phyloP scores from a whole-genome alignment of 2,329 filamentous ascomycete genomes.

The Colletotrichum salicis region DNA sequence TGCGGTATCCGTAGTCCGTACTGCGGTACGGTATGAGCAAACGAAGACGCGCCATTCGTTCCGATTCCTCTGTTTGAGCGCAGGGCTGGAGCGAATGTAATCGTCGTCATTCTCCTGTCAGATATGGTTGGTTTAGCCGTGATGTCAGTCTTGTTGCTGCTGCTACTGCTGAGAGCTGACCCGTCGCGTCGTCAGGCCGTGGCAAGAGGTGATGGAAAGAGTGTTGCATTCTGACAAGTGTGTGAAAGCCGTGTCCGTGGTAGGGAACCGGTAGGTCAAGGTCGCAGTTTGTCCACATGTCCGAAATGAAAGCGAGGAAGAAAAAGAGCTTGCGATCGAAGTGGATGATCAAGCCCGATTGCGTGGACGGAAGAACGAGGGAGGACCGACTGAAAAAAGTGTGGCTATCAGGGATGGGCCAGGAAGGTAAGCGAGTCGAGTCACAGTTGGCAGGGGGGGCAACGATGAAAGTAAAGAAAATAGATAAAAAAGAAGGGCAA shows the following conservation, averaged over 20 bases:
- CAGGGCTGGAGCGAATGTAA: background rate
- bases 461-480: background rate
- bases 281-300: background rate
- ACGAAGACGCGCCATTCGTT: constrained; percentile 14
- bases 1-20: no score
- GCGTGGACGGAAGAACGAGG: constrained; percentile 10
- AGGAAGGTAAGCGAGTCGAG: constrained; percentile 14
- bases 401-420: constrained; percentile 24
- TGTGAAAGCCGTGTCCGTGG: background rate
- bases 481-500: background rate
- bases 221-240: constrained; percentile 3
- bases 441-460: background rate
- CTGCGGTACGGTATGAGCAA: background rate
- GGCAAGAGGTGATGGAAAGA: background rate
- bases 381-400: constrained; percentile 1
- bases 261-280: background rate
- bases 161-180: background rate
- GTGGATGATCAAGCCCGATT: constrained; percentile 22
- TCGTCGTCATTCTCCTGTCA: constrained; percentile 12
- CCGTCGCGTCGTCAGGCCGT: constrained; percentile 10
- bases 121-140: constrained; percentile 16
- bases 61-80: constrained; percentile 6
- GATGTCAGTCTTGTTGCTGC: background rate
- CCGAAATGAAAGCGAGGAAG: background rate
- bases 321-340: background rate